These are phyloP conservation scores for Malbranchea zuffiana DNA, from an alignment of 2,329 filamentous ascomycete species.

Conservation along the genomic window DNA sequence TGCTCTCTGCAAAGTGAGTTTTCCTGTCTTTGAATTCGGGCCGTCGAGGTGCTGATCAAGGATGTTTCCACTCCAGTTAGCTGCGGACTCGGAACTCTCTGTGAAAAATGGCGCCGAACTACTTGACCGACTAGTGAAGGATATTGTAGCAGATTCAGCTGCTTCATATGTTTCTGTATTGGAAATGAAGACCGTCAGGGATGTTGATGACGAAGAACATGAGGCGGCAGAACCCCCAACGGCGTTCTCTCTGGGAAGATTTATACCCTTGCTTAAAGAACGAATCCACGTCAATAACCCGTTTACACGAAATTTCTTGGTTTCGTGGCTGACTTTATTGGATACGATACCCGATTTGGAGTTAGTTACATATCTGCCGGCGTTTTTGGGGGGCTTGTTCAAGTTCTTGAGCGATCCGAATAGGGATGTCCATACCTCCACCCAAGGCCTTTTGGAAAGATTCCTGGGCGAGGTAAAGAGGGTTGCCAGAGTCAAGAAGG, in stretches of 20 bases:
- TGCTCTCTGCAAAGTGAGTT: constrained; percentile 76
- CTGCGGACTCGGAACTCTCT: constrained; percentile 88
- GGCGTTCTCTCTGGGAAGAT: constrained; percentile 80
- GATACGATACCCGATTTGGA: constrained; percentile 96
- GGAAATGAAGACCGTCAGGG: constrained; percentile 45
- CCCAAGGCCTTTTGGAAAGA: constrained; percentile 75
- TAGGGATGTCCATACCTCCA: constrained; percentile 86
- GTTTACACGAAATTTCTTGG: constrained; percentile 87
- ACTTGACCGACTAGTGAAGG: constrained; percentile 85
- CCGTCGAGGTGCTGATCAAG: constrained; percentile 13
- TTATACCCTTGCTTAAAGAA: constrained; percentile 88
- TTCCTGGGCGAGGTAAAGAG: constrained; percentile 91
- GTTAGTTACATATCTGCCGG: constrained; percentile 81
- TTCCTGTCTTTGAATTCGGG: neutral
- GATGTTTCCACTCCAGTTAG: constrained; percentile 64
- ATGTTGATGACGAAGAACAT: constrained; percentile 28
- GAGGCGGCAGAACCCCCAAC: constrained; percentile 52
- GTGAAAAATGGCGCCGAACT: constrained; percentile 97
- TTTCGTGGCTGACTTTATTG: constrained; percentile 87
- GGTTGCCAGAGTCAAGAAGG: constrained; percentile 84
- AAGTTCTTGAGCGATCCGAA: constrained; percentile 89
- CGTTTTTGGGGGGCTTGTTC: constrained; percentile 79
- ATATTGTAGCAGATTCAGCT: constrained; percentile 90
- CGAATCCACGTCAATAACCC: constrained; percentile 90
- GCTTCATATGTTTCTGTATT: constrained; percentile 89